Evolutionary conservation across 2,329 filamentous ascomycete genomes (phyloP).

Genomic region (Elsinoe australis): DNA sequence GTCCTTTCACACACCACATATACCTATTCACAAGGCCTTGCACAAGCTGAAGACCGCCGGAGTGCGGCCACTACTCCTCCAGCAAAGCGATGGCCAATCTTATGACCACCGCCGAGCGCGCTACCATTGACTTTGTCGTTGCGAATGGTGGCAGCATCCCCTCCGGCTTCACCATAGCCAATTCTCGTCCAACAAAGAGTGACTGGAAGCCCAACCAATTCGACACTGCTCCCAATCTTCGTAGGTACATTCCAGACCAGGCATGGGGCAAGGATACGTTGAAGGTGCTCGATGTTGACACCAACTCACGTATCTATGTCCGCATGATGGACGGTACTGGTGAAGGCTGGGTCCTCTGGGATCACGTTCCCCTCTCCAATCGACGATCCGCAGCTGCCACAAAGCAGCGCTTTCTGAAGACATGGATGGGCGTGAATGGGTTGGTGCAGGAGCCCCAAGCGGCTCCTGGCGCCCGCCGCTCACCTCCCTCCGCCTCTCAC

Average conservation of each 20-base stretch:
- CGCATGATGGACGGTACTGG: neutral
- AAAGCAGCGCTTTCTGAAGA: conserved; percentile 1
- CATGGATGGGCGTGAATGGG: neutral
- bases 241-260: neutral
- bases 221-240: neutral
- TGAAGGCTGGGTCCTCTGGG: conserved; percentile 7
- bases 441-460: neutral
- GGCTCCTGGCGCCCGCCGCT: no score
- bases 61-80: no score
- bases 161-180: neutral
- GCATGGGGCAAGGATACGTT: neutral
- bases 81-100: neutral
- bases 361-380: neutral
- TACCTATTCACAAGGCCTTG: no score
- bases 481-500: neutral
- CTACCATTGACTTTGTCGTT: neutral
- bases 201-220: neutral
- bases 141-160: neutral
- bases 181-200: neutral
- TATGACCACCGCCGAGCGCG: neutral
- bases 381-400: conserved; percentile 1
- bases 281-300: neutral
- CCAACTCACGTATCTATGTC: neutral
- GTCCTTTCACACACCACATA: no score
- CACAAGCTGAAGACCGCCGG: no score